These are phyloP conservation scores for Articulospora tetracladia DNA, from an alignment of 495 filamentous ascomycete genomes.

Conservation along the genomic window DNA sequence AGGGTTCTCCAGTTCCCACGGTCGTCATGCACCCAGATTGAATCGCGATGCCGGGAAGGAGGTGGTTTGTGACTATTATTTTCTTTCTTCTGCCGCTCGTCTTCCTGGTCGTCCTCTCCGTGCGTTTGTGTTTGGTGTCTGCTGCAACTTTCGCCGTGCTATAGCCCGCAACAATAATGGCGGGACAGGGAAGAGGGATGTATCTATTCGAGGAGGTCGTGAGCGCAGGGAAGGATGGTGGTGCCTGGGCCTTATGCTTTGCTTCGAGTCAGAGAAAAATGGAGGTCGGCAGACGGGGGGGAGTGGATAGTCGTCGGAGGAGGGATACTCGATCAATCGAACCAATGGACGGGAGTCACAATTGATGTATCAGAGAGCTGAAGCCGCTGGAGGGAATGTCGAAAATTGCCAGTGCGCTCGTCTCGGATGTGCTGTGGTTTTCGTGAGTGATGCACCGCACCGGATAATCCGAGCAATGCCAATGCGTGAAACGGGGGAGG, in stretches of 20 bases:
- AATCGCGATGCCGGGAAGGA: constrained; percentile 13
- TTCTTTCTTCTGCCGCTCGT: constrained; percentile 6
- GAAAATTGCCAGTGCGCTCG: constrained; percentile 25
- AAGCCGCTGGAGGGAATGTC: background rate
- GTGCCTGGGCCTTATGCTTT: constrained; percentile 14
- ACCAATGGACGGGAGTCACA: constrained; percentile 17
- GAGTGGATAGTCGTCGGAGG: background rate
- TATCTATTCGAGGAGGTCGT: background rate
- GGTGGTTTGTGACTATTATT: constrained; percentile 6
- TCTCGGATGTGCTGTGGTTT: constrained; percentile 23
- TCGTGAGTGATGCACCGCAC: constrained; percentile 16
- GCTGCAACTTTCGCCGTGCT: background rate
- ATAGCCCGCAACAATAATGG: background rate
- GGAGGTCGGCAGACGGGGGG: background rate
- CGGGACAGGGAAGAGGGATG: background rate
- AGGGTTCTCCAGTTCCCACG: constrained; percentile 9
- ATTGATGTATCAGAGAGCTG: constrained; percentile 24
- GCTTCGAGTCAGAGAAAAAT: background rate
- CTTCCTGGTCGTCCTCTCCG: background rate
- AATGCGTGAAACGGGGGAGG: constrained; percentile 23
- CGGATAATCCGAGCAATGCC: constrained; percentile 17
- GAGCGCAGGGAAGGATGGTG: constrained; percentile 6
- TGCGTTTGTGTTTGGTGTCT: background rate
- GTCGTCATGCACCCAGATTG: constrained; percentile 9
- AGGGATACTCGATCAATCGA: background rate